Percentiles rank a stretch among this genome's conserved stretches.
Conservation (phyloP, 306 rosid species). For the Prunus mume region DNA sequence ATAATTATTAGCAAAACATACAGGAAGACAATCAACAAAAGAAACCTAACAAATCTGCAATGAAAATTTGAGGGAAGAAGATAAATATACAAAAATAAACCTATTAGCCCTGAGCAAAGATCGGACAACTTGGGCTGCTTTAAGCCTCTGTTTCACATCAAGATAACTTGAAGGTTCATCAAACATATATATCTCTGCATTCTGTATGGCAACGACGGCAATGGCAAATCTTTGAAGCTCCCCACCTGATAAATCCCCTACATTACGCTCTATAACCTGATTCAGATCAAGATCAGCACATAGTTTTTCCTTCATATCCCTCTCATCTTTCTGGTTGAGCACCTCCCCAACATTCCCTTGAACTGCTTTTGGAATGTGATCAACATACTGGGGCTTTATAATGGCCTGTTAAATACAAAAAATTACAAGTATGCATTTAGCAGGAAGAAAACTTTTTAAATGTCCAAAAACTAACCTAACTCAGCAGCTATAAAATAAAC, state of each 20-base stretch:
- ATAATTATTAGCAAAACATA: constrained; percentile 4
- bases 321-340: constrained; percentile 85
- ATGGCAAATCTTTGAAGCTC: constrained; percentile 99
- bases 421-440: constrained; percentile 3
- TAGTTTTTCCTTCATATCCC: constrained; percentile 61
- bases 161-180: constrained; percentile 98
- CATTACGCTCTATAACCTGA: constrained; percentile 93
- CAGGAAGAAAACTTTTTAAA: background rate
- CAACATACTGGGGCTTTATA: constrained; percentile 98
- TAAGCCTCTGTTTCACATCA: constrained; percentile 94
- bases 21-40: background rate
- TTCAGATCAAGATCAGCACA: constrained; percentile 86
- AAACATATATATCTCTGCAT: constrained; percentile 96
- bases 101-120: constrained; percentile 90
- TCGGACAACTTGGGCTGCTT: constrained; percentile 92
- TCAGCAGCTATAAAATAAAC: background rate
- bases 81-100: constrained; percentile 32
- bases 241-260: constrained; percentile 96
- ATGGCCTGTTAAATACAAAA: constrained; percentile 54
- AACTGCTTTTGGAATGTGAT: constrained; percentile 95
- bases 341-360: constrained; percentile 97
- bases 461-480: too few species aligned
- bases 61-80: background rate
- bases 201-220: constrained; percentile 93
- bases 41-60: background rate